Conservation (phyloP, 495 filamentous ascomycete species). For the Endocarpon pusillum region DNA sequence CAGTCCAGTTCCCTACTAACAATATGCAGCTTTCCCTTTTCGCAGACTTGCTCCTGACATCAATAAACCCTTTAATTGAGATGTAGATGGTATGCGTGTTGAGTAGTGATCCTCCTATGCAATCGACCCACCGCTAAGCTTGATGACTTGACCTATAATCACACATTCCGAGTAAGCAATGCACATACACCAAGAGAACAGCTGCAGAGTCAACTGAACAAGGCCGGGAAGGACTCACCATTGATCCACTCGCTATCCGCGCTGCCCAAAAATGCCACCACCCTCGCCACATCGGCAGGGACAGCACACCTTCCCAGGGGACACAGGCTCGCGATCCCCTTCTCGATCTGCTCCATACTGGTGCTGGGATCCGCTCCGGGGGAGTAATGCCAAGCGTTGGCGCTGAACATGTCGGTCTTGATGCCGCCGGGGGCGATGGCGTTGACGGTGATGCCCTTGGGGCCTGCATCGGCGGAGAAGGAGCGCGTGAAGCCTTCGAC, state of each 20-base stretch:
- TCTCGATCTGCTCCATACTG: conserved; percentile 24
- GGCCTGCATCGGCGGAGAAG: conserved; percentile 58
- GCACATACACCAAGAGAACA: not conserved
- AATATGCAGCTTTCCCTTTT: no score
- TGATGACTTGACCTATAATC: conserved; percentile 1
- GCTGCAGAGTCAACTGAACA: conserved; percentile 11
- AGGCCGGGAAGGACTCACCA: conserved; percentile 31
- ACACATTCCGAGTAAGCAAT: not conserved
- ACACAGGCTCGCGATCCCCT: conserved; percentile 30
- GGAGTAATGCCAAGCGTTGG: conserved; percentile 48
- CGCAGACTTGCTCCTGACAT: no score
- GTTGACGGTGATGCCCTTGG: conserved; percentile 59
- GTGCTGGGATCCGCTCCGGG: conserved; percentile 27
- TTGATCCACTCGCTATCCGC: conserved; percentile 45
- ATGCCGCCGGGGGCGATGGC: conserved; percentile 60
- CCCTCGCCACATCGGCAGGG: conserved; percentile 40
- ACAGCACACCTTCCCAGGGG: conserved; percentile 37
- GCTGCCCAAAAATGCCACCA: conserved; percentile 37
- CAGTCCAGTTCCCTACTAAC: no score
- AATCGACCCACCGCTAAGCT: conserved; percentile 1
- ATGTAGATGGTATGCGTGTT: no score
- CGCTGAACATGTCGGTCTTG: conserved; percentile 63
- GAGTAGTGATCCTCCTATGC: no score
- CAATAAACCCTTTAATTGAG: no score
- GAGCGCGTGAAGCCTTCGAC: conserved; percentile 63